Percentiles rank a stretch among this genome's conserved stretches.
Evolutionary conservation across 257 asterid species (phyloP).

Genomic region (Echites panduratus): DNA sequence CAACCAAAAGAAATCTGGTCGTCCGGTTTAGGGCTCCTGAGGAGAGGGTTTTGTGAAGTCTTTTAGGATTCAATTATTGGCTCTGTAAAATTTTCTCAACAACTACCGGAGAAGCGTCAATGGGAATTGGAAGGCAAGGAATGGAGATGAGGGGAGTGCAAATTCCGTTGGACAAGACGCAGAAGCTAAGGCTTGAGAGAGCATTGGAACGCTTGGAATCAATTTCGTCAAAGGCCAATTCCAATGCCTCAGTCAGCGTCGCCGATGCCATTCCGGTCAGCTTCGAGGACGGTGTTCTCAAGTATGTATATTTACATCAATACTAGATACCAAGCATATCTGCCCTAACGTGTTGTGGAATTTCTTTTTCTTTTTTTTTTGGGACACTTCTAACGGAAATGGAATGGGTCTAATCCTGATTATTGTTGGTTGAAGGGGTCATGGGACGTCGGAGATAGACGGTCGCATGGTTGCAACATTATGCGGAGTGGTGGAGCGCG

Average conservation of each 20-base stretch:
- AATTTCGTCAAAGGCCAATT: conserved; percentile 51
- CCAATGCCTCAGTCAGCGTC: conserved; percentile 76
- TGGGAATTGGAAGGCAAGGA: no score
- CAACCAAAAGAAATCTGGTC: neutral
- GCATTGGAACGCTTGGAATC: conserved; percentile 63
- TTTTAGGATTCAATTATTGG: neutral
- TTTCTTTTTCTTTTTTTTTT: no score
- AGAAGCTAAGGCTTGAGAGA: conserved; percentile 57
- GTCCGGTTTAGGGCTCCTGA: neutral
- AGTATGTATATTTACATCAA: conserved; percentile 29
- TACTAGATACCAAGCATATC: neutral
- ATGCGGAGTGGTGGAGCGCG: conserved; percentile 95
- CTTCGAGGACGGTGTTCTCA: conserved; percentile 80
- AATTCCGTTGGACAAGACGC: conserved; percentile 56
- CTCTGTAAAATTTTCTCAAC: neutral
- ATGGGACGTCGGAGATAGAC: conserved; percentile 74
- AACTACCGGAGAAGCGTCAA: neutral
- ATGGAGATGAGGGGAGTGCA: conserved; percentile 60
- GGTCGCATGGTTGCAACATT: conserved; percentile 68
- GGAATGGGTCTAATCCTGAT: conserved; percentile 5
- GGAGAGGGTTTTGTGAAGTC: conserved; percentile 25
- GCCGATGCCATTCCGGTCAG: conserved; percentile 81
- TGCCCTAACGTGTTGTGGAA: no score
- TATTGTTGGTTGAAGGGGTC: conserved; percentile 60
- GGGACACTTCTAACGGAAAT: neutral